Conservation (phyloP, 2,329 filamentous ascomycete genomes). For the Talaromyces sp. region DNA sequence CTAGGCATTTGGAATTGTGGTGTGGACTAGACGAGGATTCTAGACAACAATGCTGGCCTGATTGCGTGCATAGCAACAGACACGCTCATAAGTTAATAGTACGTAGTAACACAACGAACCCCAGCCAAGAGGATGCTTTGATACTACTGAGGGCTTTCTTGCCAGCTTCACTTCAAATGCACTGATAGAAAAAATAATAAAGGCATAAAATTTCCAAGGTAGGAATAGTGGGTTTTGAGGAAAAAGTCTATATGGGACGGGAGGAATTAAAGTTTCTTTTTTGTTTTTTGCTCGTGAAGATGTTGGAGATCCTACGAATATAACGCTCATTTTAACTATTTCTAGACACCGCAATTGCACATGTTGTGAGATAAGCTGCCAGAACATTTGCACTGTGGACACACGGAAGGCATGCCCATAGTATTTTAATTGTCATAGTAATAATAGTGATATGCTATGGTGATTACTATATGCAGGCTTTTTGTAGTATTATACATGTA, state of each 20-base stretch:
- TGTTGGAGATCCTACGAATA: neutral
- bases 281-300: neutral
- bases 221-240: too few relatives aligned
- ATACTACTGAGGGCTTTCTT: neutral
- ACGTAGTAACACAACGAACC: neutral
- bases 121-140: neutral
- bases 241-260: neutral
- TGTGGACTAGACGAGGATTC: neutral
- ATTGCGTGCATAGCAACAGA: neutral
- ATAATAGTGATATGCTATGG: neutral
- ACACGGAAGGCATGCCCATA: too few relatives aligned
- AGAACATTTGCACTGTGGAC: neutral
- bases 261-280: neutral
- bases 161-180: neutral
- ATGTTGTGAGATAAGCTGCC: neutral
- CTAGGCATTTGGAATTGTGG: neutral
- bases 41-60: neutral
- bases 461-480: neutral
- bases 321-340: neutral
- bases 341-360: neutral
- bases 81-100: neutral
- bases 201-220: too few relatives aligned
- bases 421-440: too few relatives aligned
- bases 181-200: too few relatives aligned
- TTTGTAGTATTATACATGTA: neutral